These are phyloP conservation scores for Cenchrus americanus DNA, from an alignment of 176 grass and related monocot genomes.

Conservation along the genomic window DNA sequence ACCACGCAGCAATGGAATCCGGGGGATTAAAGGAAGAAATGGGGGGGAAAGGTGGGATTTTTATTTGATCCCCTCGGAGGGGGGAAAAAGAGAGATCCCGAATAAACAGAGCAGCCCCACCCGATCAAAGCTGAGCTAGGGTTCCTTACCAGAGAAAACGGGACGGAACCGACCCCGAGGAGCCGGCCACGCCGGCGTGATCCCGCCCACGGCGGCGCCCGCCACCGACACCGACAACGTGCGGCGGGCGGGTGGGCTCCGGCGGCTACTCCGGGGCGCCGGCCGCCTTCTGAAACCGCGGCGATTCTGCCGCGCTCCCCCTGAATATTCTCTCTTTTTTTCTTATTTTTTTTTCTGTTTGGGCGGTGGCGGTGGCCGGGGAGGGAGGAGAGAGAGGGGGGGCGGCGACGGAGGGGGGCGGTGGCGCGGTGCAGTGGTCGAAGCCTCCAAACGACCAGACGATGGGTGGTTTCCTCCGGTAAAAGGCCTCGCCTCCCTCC, in stretches of 20 bases:
- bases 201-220: neutral
- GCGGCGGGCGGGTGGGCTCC: neutral
- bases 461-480: neutral
- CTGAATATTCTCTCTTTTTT: neutral
- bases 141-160: slow-evolving; percentile 19
- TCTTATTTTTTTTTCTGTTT: neutral
- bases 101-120: neutral
- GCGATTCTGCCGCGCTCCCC: slow-evolving; percentile 19
- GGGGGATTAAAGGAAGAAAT: neutral
- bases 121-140: slow-evolving; percentile 30
- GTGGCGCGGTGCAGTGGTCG: slow-evolving; percentile 20
- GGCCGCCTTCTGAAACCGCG: neutral
- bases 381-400: neutral
- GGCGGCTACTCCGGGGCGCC: neutral
- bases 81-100: neutral
- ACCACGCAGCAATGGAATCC: neutral
- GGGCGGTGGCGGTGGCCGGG: neutral
- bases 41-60: neutral
- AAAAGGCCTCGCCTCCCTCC: neutral
- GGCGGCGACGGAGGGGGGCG: neutral
- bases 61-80: neutral
- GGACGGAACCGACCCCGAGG: neutral
- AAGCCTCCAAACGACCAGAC: slow-evolving; percentile 9
- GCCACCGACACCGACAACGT: neutral
- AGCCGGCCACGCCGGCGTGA: neutral